Evolutionary conservation across 2,329 filamentous ascomycete species (phyloP).

Genomic region (Sclerotinia minor): DNA sequence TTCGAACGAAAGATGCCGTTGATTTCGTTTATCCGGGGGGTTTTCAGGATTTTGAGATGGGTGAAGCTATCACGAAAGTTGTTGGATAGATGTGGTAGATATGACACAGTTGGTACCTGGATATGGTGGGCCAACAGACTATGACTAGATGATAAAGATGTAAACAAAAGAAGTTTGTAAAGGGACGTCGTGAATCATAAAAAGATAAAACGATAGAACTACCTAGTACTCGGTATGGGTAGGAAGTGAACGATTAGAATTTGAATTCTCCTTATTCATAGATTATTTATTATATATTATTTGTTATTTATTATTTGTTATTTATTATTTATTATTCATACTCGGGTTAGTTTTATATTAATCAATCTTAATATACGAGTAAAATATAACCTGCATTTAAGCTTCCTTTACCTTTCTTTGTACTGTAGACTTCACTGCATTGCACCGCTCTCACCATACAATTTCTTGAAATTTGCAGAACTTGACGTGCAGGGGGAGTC

Average conservation of each 20-base stretch:
- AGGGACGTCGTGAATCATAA: background rate
- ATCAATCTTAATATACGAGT: constrained; percentile 11
- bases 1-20: background rate
- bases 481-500: background rate
- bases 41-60: background rate
- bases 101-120: background rate
- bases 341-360: background rate
- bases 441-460: background rate
- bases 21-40: constrained; percentile 14
- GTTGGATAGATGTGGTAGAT: background rate
- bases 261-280: constrained; percentile 3
- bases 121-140: background rate
- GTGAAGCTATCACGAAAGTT: constrained; percentile 9
- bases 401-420: background rate
- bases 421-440: too few relatives aligned
- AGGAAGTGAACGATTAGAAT: background rate
- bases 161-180: background rate
- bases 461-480: background rate
- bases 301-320: too few relatives aligned
- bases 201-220: background rate
- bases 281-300: background rate
- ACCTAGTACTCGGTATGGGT: too few relatives aligned
- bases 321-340: background rate
- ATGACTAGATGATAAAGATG: background rate
- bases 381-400: background rate